Base-by-base conservation (phyloP, 331 rosid genomes). In the Quercus phellos region DNA sequence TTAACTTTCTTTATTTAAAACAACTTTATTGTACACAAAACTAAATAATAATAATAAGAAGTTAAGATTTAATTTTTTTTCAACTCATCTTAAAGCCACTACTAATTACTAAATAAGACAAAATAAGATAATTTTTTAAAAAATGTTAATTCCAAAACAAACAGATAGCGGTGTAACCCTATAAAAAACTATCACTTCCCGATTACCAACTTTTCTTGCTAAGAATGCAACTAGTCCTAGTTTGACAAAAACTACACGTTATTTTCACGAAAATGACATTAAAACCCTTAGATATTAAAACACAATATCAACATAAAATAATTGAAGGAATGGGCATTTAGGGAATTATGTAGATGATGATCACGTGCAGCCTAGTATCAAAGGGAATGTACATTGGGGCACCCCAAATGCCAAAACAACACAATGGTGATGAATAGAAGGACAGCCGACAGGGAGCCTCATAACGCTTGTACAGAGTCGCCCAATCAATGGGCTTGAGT, bases 371-470 rank as follows among this genome's bases (percentile, higher is more conserved):
- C 42, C 69, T 38, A 14, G 75, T 68, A 38, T 58, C 63, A 17
- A 63, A 51, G 58, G 76, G 78, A 8, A 38, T 8, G 2, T 38
- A 83, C 83, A 73, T 55, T 68, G 70, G 80, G 54, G 81, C 76
- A 56, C 83, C 81, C 81, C 77, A 42, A 64, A 27, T 1, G 53
- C 17, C 53, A 12, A 19, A 68, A 13, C 16, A 56, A 13, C 3
- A 5, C 42, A 46, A 46, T 46, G 53, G 53, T 70, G 50, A 43
- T 2, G 61, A 54, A 74, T 2, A 70, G 32, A 75, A 72, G 55
- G 71, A 19, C 51, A 42, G 76, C 78, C 83, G 89, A 86, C 87
- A 80, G 64, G 64, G 64, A 43, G 59, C 75, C 83, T 35, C 74
- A 43, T 4, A 59, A 72, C 79, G 79, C 80, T 21, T 32, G 55